Evolutionary conservation across 2,329 filamentous ascomycete genomes (phyloP).

Genomic region (Nemania sp.): DNA sequence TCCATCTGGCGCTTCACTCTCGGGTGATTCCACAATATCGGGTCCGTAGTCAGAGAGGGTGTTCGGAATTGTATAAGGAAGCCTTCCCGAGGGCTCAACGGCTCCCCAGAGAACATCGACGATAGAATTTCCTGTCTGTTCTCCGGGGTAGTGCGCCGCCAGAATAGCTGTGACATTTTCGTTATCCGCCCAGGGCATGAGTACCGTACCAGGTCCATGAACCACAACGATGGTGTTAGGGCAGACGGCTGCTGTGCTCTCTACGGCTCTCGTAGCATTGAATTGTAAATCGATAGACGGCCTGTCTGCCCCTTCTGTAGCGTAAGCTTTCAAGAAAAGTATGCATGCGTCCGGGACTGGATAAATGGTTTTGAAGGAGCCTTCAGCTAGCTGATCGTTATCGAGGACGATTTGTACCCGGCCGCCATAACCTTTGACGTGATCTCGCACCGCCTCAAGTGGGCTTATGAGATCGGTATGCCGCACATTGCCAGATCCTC

Average conservation of each 20-base stretch:
- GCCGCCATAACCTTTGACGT: constrained; percentile 57
- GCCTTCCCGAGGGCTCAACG: constrained; percentile 69
- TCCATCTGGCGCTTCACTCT: constrained; percentile 54
- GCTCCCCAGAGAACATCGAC: constrained; percentile 72
- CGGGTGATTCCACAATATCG: constrained; percentile 54
- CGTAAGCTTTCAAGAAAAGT: constrained; percentile 74
- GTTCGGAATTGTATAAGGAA: constrained; percentile 77
- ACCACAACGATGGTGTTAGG: constrained; percentile 66
- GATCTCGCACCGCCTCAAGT: constrained; percentile 66
- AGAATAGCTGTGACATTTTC: constrained; percentile 72
- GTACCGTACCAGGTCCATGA: constrained; percentile 70
- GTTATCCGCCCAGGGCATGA: constrained; percentile 67
- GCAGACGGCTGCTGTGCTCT: constrained; percentile 58
- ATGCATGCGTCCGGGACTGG: constrained; percentile 72
- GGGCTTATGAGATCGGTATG: constrained; percentile 67
- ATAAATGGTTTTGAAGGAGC: constrained; percentile 12
- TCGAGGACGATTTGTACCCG: constrained; percentile 59
- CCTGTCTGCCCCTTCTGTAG: constrained; percentile 72
- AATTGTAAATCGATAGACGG: constrained; percentile 67
- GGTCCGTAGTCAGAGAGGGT: constrained; percentile 62
- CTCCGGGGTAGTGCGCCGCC: constrained; percentile 69
- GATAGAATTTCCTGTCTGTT: constrained; percentile 71
- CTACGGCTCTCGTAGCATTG: constrained; percentile 71
- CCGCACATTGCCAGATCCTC: constrained; percentile 67
- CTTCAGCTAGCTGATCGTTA: constrained; percentile 56